A percentile compares a stretch with the other conserved stretches of the same genome.
These are phyloP conservation scores for Entelexis sorbosivorans DNA, from an alignment of 1,139 yeast genomes.

Conservation along the genomic window DNA sequence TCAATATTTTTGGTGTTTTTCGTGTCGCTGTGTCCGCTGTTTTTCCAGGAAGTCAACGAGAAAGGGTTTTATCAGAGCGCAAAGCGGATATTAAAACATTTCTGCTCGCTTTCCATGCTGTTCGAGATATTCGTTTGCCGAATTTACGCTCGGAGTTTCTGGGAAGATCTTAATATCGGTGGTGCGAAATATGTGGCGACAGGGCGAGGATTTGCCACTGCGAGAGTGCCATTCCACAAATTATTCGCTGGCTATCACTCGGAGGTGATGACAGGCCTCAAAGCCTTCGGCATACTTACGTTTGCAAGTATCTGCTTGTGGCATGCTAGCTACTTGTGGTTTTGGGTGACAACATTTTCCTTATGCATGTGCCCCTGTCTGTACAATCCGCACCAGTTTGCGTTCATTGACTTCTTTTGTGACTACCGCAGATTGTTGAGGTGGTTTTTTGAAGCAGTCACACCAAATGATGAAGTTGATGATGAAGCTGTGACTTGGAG, in stretches of 20 bases:
- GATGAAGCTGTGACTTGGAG: constrained; percentile 49
- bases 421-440: constrained; percentile 56
- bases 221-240: constrained; percentile 47
- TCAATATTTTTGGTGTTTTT: constrained; percentile 77
- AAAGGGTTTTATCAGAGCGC: constrained; percentile 58
- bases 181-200: constrained; percentile 79
- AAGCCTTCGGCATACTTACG: constrained; percentile 45
- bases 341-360: constrained; percentile 65
- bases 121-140: constrained; percentile 86
- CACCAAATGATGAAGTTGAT: neutral
- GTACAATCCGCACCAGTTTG: constrained; percentile 80
- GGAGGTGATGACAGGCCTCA: constrained; percentile 37
- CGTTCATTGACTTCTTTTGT: constrained; percentile 53
- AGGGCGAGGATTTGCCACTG: constrained; percentile 75
- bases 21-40: constrained; percentile 68
- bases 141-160: constrained; percentile 60
- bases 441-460: constrained; percentile 43
- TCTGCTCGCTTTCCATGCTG: constrained; percentile 64
- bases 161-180: constrained; percentile 61
- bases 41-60: constrained; percentile 71
- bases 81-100: constrained; percentile 49
- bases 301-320: constrained; percentile 62
- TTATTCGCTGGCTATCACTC: constrained; percentile 51
- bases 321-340: constrained; percentile 72
- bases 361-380: constrained; percentile 67